A percentile compares a stretch with the other conserved stretches of the same genome.
phyloP scores from a whole-genome alignment of 192 early-diverging fungal species.

The Backusella psychrophila region DNA sequence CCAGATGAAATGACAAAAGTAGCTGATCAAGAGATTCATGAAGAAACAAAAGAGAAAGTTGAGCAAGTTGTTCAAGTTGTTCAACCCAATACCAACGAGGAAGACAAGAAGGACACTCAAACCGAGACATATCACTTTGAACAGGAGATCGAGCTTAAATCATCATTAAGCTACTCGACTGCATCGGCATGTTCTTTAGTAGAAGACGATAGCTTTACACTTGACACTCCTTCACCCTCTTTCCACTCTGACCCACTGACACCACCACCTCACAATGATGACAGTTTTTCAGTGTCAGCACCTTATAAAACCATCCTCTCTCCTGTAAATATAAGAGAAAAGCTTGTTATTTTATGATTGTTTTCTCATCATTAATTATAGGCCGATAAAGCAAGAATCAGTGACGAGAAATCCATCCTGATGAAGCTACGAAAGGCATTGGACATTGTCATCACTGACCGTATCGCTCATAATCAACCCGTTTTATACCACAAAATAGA shows the following conservation, averaged over 20 bases:
- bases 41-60: not conserved
- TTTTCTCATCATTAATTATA: not conserved
- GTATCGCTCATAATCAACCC: conserved; percentile 6
- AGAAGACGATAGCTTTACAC: not conserved
- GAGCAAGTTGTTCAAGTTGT: not conserved
- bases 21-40: not conserved
- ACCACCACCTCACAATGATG: not conserved
- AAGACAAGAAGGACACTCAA: not conserved
- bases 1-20: not conserved
- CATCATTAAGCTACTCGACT: not conserved
- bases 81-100: not conserved
- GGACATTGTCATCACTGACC: conserved; percentile 14
- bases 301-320: conserved; percentile 7
- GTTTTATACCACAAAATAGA: conserved; percentile 16
- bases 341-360: not conserved
- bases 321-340: not conserved
- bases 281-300: not conserved
- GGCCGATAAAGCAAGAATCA: conserved; percentile 5
- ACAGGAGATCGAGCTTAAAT: not conserved
- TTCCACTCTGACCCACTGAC: not conserved
- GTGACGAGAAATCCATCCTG: conserved; percentile 9
- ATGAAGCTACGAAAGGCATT: conserved; percentile 14
- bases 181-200: not conserved
- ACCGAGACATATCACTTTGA: not conserved
- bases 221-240: not conserved